A percentile compares a stretch with the other conserved stretches of the same genome.
Conservation (phyloP, 2,329 filamentous ascomycete species). For the Teratosphaeria destructans region DNA sequence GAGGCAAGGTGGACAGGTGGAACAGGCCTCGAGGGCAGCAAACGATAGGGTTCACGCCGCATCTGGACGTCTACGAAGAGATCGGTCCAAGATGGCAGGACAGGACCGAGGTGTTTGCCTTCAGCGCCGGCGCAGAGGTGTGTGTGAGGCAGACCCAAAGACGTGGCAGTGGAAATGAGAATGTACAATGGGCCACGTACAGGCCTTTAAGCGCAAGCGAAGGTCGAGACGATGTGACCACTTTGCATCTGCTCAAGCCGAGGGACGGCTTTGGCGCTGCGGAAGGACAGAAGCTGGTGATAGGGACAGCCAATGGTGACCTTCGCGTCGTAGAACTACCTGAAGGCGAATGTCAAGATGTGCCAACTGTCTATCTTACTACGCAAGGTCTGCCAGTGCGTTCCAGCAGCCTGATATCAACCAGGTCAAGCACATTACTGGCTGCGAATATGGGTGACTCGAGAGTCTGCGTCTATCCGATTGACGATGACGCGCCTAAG, state of each 20-base stretch:
- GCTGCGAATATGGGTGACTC: slow-evolving; percentile 42
- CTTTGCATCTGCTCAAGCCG: slow-evolving; percentile 41
- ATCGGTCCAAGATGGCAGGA: slow-evolving; percentile 32
- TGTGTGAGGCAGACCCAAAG: slow-evolving; percentile 37
- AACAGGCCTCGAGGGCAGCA: slow-evolving; percentile 32
- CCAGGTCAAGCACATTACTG: slow-evolving; percentile 28
- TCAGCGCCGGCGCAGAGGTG: slow-evolving; percentile 50
- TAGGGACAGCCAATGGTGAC: slow-evolving; percentile 47
- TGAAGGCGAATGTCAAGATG: slow-evolving; percentile 7
- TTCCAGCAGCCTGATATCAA: slow-evolving; percentile 27
- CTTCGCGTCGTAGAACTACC: slow-evolving; percentile 30
- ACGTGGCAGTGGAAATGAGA: slow-evolving; percentile 9
- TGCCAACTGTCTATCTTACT: slow-evolving; percentile 30
- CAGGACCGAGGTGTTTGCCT: slow-evolving; percentile 47
- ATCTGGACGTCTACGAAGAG: slow-evolving; percentile 21
- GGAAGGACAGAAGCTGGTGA: slow-evolving; percentile 31
- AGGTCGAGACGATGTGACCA: slow-evolving; percentile 49
- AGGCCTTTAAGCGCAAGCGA: slow-evolving; percentile 41
- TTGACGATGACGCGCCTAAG: slow-evolving; percentile 16
- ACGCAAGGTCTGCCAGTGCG: slow-evolving; percentile 37
- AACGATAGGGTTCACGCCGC: slow-evolving; percentile 50
- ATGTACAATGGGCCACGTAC: slow-evolving; percentile 40
- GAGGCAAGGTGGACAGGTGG: slow-evolving; percentile 26
- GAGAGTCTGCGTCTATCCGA: slow-evolving; percentile 23
- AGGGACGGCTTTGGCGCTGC: slow-evolving; percentile 23